Percentiles rank a stretch among this genome's conserved stretches.
phyloP scores from a whole-genome alignment of 495 filamentous ascomycete species.

The Pyrenula aspistea region DNA sequence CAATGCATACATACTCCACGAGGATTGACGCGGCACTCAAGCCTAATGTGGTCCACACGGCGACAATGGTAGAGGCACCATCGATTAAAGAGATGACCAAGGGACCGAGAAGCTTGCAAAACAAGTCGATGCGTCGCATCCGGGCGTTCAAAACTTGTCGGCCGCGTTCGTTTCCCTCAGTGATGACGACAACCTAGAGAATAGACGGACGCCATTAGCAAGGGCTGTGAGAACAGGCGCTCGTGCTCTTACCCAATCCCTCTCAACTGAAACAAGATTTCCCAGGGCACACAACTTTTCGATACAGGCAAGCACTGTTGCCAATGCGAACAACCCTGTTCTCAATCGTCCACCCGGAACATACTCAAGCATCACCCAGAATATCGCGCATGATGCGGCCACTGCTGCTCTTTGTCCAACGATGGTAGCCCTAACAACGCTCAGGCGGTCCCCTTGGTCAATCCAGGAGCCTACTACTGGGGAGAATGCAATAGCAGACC shows the following conservation, averaged over 20 bases:
- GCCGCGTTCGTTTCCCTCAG: not conserved
- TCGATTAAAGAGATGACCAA: constrained; percentile 32
- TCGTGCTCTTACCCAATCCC: constrained; percentile 55
- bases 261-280: constrained; percentile 52
- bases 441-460: constrained; percentile 31
- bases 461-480: constrained; percentile 34
- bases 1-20: constrained; percentile 37
- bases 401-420: constrained; percentile 29
- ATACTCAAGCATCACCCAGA: constrained; percentile 3
- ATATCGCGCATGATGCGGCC: constrained; percentile 22
- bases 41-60: constrained; percentile 20
- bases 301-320: constrained; percentile 35
- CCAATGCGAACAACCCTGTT: constrained; percentile 25
- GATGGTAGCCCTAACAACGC: constrained; percentile 25
- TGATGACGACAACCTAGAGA: not conserved
- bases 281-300: constrained; percentile 41
- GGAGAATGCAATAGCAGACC: constrained; percentile 18
- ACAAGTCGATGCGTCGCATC: constrained; percentile 54
- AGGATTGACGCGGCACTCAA: constrained; percentile 25
- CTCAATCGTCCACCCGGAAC: constrained; percentile 3
- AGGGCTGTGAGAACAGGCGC: not conserved
- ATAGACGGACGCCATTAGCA: not conserved
- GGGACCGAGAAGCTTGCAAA: constrained; percentile 53
- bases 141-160: constrained; percentile 32
- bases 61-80: constrained; percentile 16